These are phyloP conservation scores for Phytomonas francai DNA, from an alignment of 208 protist species.

Conservation along the genomic window DNA sequence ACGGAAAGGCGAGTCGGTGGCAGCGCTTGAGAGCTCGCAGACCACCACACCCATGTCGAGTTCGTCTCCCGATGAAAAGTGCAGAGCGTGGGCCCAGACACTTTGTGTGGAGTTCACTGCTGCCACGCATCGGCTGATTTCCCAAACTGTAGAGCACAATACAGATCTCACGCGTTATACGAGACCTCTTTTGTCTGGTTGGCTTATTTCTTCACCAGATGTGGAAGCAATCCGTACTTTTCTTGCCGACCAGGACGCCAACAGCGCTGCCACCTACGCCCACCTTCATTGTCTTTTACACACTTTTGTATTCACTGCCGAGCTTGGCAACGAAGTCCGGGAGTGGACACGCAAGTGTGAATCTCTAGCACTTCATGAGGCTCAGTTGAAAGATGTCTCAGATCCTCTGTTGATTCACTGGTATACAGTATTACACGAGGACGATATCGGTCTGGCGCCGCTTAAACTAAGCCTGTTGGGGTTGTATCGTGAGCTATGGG, in stretches of 20 bases:
- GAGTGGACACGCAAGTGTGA: background rate
- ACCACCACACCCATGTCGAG: background rate
- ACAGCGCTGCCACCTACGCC: background rate
- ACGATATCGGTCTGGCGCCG: slow-evolving; percentile 6
- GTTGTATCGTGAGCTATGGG: slow-evolving; percentile 6
- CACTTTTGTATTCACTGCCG: background rate
- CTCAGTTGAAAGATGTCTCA: background rate
- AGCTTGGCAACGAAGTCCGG: background rate
- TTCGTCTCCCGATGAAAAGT: background rate
- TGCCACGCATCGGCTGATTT: background rate
- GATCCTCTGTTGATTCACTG: slow-evolving; percentile 3
- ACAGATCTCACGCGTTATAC: background rate
- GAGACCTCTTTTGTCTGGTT: background rate
- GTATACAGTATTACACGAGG: slow-evolving; percentile 10
- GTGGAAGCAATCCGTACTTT: background rate
- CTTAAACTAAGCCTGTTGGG: background rate
- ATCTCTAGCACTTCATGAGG: background rate
- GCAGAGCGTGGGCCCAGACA: background rate
- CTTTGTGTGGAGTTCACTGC: background rate
- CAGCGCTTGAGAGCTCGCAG: background rate
- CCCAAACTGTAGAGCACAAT: background rate
- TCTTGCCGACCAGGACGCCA: background rate
- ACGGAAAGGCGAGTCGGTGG: background rate
- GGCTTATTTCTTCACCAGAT: background rate
- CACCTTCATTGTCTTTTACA: background rate